A percentile compares a stretch with the other conserved stretches of the same genome.
Conservation (phyloP, 768 basidiomycete species). For the Psilocybe tampanensis region DNA sequence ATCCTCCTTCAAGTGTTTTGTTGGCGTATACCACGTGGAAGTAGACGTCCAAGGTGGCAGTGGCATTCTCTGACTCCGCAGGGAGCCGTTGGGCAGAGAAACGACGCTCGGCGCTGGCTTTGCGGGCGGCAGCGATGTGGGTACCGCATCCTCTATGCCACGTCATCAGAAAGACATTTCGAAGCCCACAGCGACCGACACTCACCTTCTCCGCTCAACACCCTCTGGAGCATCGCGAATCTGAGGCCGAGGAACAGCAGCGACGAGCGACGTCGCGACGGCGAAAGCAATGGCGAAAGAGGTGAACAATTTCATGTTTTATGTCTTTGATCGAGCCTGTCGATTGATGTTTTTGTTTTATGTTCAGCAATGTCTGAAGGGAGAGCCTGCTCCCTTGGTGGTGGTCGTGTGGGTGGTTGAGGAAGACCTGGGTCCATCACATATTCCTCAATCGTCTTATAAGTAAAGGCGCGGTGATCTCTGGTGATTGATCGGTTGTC, state of each 20-base stretch:
- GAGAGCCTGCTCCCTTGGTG: slow-evolving; percentile 13
- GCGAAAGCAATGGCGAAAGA: slow-evolving; percentile 17
- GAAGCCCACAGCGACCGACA: neutral
- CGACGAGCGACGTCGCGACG: slow-evolving; percentile 17
- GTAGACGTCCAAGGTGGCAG: slow-evolving; percentile 38
- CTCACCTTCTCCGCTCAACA: slow-evolving; percentile 18
- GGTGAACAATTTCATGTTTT: slow-evolving; percentile 18
- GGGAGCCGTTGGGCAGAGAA: slow-evolving; percentile 37
- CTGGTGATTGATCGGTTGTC: too few species aligned
- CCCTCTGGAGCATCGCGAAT: slow-evolving; percentile 13
- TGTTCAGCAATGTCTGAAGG: neutral
- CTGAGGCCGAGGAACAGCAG: slow-evolving; percentile 17
- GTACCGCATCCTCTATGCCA: slow-evolving; percentile 39
- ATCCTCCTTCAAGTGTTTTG: slow-evolving; percentile 39
- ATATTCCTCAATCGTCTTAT: neutral
- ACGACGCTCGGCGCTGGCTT: slow-evolving; percentile 37
- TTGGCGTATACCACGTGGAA: slow-evolving; percentile 48
- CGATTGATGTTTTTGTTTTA: slow-evolving; percentile 6
- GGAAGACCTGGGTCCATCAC: neutral
- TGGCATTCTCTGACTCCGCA: slow-evolving; percentile 27
- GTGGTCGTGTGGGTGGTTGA: neutral
- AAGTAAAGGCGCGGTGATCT: neutral
- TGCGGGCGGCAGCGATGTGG: slow-evolving; percentile 32
- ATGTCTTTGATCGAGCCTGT: slow-evolving; percentile 18
- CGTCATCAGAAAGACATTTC: neutral